Evolutionary conservation across 2,329 filamentous ascomycete species (phyloP).

Genomic region (Colletotrichum somersetense): DNA sequence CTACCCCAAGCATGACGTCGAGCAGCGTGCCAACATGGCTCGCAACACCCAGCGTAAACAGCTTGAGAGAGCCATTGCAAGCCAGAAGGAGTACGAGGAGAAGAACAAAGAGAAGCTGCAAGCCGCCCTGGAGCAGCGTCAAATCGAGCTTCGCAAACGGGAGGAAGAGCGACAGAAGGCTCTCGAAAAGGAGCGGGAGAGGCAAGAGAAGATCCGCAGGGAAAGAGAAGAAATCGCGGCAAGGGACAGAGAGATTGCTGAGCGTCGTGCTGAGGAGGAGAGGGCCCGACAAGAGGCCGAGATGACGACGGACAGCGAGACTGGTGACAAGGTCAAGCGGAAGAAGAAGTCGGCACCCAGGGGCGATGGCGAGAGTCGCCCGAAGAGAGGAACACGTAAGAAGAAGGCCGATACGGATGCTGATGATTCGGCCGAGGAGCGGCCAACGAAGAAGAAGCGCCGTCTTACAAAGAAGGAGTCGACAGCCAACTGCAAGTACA

Average conservation of each 20-base stretch:
- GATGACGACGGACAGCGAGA: constrained; percentile 84
- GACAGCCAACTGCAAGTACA: constrained; percentile 73
- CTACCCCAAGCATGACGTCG: constrained; percentile 90
- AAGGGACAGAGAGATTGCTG: constrained; percentile 78
- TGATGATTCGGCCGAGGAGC: constrained; percentile 62
- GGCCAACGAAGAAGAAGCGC: constrained; percentile 72
- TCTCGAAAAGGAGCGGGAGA: constrained; percentile 77
- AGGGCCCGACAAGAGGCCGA: constrained; percentile 78
- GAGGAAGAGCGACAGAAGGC: constrained; percentile 81
- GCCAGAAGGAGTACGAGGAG: constrained; percentile 91
- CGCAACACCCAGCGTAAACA: constrained; percentile 95
- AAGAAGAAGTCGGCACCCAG: constrained; percentile 71
- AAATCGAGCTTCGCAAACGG: constrained; percentile 81
- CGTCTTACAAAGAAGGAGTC: constrained; percentile 65
- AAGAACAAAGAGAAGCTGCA: constrained; percentile 91
- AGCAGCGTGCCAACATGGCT: constrained; percentile 97
- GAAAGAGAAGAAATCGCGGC: constrained; percentile 87
- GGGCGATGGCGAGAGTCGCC: constrained; percentile 48
- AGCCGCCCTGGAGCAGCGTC: constrained; percentile 82
- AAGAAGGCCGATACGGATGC: constrained; percentile 58
- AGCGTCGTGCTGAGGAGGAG: constrained; percentile 79
- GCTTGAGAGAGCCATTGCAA: constrained; percentile 85
- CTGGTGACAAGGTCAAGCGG: constrained; percentile 82
- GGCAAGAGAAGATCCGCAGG: constrained; percentile 84
- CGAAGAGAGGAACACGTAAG: constrained; percentile 72